Percentiles rank a stretch among this genome's conserved stretches.
These are phyloP conservation scores for Protea cynaroides DNA, from an alignment of 164 flowering plant species.

Conservation along the genomic window DNA sequence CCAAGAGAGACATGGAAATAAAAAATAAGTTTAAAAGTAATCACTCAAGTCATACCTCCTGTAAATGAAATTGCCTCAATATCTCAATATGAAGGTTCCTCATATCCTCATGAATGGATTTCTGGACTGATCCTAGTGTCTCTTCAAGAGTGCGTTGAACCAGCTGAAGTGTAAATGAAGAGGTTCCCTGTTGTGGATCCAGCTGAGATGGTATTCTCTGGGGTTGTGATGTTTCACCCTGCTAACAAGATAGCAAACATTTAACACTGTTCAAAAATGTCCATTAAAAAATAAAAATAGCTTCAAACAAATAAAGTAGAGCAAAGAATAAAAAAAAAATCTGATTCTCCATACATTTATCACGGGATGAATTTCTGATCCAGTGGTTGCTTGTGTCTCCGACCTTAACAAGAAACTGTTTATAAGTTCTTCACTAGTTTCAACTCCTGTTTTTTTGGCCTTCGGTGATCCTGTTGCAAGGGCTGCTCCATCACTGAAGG, in stretches of 20 bases:
- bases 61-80: slow-evolving; percentile 63
- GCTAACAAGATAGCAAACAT: slow-evolving; percentile 7
- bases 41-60: slow-evolving; percentile 48
- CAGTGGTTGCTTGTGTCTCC: slow-evolving; percentile 36
- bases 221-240: slow-evolving; percentile 28
- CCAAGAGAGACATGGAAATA: background rate
- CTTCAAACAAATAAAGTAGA: background rate
- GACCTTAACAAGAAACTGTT: slow-evolving; percentile 49
- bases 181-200: slow-evolving; percentile 58
- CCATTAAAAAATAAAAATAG: background rate
- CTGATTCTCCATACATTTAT: slow-evolving; percentile 40
- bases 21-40: background rate
- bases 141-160: slow-evolving; percentile 85
- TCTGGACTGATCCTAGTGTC: slow-evolving; percentile 68
- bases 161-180: slow-evolving; percentile 73
- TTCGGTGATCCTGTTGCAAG: slow-evolving; percentile 72
- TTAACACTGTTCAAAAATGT: background rate
- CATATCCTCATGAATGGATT: slow-evolving; percentile 80
- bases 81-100: slow-evolving; percentile 94
- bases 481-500: slow-evolving; percentile 58
- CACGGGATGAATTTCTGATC: slow-evolving; percentile 31
- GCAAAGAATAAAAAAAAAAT: background rate
- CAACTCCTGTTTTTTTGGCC: slow-evolving; percentile 83
- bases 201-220: slow-evolving; percentile 31
- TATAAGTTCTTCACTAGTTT: slow-evolving; percentile 72